A percentile compares a stretch with the other conserved stretches of the same genome.
Evolutionary conservation across 192 early-diverging fungal species (phyloP).

Genomic region (Backusella australiensis): DNA sequence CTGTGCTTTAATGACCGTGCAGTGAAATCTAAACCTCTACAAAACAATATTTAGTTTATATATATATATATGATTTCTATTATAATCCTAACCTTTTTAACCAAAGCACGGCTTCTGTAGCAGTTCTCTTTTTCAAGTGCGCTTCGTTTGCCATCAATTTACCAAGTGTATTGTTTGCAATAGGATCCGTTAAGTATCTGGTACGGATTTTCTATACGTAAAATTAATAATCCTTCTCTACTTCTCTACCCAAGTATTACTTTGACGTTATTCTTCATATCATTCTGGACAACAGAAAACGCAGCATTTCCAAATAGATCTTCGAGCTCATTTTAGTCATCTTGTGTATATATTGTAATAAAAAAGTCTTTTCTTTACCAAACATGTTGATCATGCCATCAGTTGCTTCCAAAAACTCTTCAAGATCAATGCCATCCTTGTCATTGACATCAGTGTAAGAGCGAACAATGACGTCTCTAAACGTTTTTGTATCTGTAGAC

Average conservation of each 20-base stretch:
- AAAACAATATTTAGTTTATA: background rate
- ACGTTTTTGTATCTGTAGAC: background rate
- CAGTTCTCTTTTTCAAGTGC: conserved; percentile 68
- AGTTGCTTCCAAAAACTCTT: conserved; percentile 74
- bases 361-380: conserved; percentile 37
- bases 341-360: no score
- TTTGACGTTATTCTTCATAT: conserved; percentile 86
- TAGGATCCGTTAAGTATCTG: conserved; percentile 60
- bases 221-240: background rate
- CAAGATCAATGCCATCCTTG: conserved; percentile 66
- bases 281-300: conserved; percentile 78
- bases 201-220: conserved; percentile 70
- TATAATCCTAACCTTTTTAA: conserved; percentile 62
- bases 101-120: conserved; percentile 92
- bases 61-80: background rate
- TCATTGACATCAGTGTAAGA: conserved; percentile 66
- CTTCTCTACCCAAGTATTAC: conserved; percentile 35
- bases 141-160: conserved; percentile 71
- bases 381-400: conserved; percentile 75
- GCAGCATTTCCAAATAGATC: conserved; percentile 65
- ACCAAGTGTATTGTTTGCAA: conserved; percentile 72
- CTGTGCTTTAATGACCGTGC: conserved; percentile 59
- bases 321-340: conserved; percentile 7
- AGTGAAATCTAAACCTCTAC: conserved; percentile 68
- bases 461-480: conserved; percentile 44